Evolutionary conservation across 2,329 filamentous ascomycete genomes (phyloP), one percentile per base, ranked within the genome.

Genomic region (Pestalotiopsis sp.): DNA sequence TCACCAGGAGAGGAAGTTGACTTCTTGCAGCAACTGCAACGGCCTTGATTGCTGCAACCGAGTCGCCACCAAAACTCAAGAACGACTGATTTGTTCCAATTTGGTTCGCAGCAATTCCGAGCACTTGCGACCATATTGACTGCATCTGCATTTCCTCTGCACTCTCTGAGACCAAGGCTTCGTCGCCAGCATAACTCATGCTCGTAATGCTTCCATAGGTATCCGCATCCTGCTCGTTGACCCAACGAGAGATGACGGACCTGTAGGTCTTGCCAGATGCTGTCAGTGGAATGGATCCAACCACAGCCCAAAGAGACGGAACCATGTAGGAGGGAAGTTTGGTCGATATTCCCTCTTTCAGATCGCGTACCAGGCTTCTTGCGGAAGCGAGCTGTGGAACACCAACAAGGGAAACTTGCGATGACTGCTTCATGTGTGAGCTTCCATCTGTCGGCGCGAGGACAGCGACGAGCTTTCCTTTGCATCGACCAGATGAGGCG

Each of bases 391-490:
- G 69, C 57, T 77, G 78, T 2, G 73, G 75, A 4, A 75, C 71
- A 12, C 78, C 69, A 3, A 72, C 72, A 52, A 74, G 69, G 27
- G 75, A 71, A 7, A 71, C 72, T 45, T 69, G 72, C 39, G 69
- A 71, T 9, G 73, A 70, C 23, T 65, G 38, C 6, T n/a, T 23
- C 62, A 65, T 52, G 25, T 39, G 38, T 25, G 65, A 68, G n/a
- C 73, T 72, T 23, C 62, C 69, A 38, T 76, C 72, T 12, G 75
- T 73, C 52, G 77, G 73, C 9, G 74, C 75, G 13, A 74, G 73
- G 9, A 77, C 74, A 7, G 59, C 73, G 7, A 72, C 73, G 4
- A 73, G 72, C 4, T 31, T 59, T 2, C 36, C 68, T 57, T 17
- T 76, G 72, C 31, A 78, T 14, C 11, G n/a, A 65, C 62, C 62